A percentile compares a stretch with the other conserved stretches of the same genome.
Conservation (phyloP, 768 basidiomycete genomes). For the Tricholoma terreum region DNA sequence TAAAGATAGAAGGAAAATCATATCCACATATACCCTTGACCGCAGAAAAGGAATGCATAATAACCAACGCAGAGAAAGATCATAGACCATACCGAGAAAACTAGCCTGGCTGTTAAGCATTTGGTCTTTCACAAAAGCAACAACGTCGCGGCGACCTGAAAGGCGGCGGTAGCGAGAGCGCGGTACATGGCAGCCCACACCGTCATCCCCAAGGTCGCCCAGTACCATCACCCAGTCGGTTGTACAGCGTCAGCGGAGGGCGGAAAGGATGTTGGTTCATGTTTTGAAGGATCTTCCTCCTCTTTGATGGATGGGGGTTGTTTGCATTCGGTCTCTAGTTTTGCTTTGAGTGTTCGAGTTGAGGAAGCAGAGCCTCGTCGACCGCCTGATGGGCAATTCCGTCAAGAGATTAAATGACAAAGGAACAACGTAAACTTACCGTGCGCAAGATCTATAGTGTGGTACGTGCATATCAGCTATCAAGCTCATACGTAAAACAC, state of each 20-base stretch:
- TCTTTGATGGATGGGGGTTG: not conserved
- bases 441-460: slow-evolving; percentile 12
- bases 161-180: not conserved
- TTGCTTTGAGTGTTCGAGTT: not conserved
- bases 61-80: not conserved
- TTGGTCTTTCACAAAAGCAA: not conserved
- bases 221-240: not conserved
- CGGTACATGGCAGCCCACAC: not conserved
- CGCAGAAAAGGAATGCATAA: not conserved
- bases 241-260: not conserved
- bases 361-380: slow-evolving; percentile 10
- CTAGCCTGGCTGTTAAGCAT: not conserved
- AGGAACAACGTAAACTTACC: not conserved
- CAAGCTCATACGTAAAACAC: not conserved
- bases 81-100: not conserved
- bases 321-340: not conserved
- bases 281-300: not conserved
- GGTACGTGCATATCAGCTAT: not conserved
- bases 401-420: not conserved
- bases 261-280: not conserved
- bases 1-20: not conserved
- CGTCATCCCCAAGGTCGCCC: slow-evolving; percentile 3
- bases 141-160: slow-evolving; percentile 5
- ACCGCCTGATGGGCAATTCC: not conserved
- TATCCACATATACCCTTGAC: too few species aligned